A percentile compares a stretch with the other conserved stretches of the same genome.
Evolutionary conservation across 2,329 filamentous ascomycete species (phyloP).

Genomic region (Clarireedia monteithiana): DNA sequence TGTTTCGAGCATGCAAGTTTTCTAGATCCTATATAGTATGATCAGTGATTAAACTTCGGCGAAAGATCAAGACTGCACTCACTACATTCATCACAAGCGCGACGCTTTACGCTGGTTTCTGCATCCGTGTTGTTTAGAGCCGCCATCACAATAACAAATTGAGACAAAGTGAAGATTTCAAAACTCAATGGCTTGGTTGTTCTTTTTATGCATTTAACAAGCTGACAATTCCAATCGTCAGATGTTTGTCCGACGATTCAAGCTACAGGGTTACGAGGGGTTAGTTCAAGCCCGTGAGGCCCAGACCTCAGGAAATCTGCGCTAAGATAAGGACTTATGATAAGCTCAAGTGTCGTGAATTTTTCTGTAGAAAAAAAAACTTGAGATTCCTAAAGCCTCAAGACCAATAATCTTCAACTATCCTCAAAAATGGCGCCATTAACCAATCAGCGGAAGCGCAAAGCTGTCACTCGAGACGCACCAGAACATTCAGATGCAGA

Average conservation of each 20-base stretch:
- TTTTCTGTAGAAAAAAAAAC: constrained; percentile 14
- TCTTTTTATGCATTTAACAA: no score
- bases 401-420: constrained; percentile 8
- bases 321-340: constrained; percentile 20
- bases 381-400: constrained; percentile 7
- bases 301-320: not conserved
- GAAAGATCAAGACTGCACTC: constrained; percentile 30
- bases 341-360: constrained; percentile 7
- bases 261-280: not conserved
- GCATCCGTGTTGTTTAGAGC: constrained; percentile 8
- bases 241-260: no score
- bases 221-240: no score
- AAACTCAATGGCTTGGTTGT: not conserved
- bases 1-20: constrained; percentile 62
- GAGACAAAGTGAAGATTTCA: not conserved
- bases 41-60: constrained; percentile 15
- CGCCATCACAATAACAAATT: constrained; percentile 12
- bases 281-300: not conserved
- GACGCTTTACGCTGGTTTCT: constrained; percentile 38
- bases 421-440: constrained; percentile 24
- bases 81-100: constrained; percentile 63
- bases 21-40: constrained; percentile 41
- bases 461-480: constrained; percentile 49
- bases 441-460: constrained; percentile 45
- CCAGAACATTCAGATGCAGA: constrained; percentile 40